Base-by-base conservation (phyloP, 768 basidiomycete genomes). In the Suillus subaureus region DNA sequence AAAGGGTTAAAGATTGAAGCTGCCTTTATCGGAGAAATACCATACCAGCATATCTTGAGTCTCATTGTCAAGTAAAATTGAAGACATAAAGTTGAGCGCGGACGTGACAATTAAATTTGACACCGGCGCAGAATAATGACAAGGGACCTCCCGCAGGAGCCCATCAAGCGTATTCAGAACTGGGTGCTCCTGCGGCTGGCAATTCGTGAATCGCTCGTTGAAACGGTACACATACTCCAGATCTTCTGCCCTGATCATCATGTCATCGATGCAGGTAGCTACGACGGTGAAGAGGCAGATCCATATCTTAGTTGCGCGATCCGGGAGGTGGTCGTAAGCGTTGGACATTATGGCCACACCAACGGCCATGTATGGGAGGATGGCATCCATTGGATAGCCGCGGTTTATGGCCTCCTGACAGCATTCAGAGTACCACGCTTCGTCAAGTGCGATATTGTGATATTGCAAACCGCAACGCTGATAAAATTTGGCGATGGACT, bases 271-370 rank as follows among this genome's bases (percentile, higher is more conserved):
- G 49, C 70, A 78, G 58, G 78, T 76, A 21, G 72, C 61, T 56
- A 74, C 79, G 0, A 80, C 75, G 1, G 82, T 83, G 68, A 75
- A 82, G 6, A 81, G 66, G 3, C 79, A 73, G 26, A 80, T 75
- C 65, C 76, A 73, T 5, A 80, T 73, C 56, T 72, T 72, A 1
- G 73, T 72, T 11, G 73, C 67, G 12, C 65, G 56, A 66, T 74
- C 61, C 12, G 58, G 56, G 3, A 78, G 65, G 61, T 79, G 78
- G 1, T 47, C 66, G 61, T 75, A 78, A 13, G 69, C 69, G 21
- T 55, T 55, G 21, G 54, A 55, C 54, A 35, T 55, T n/a, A 55
- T n/a, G 21, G 54, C 54, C 21, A 55, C 54, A 11, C 54, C 54
- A 55, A 35, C 54, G 21, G 33, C 33, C 54, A 55, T 55, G 54